Evolutionary conservation across 2,329 filamentous ascomycete genomes (phyloP).

Genomic region (Xylariaceae sp.): DNA sequence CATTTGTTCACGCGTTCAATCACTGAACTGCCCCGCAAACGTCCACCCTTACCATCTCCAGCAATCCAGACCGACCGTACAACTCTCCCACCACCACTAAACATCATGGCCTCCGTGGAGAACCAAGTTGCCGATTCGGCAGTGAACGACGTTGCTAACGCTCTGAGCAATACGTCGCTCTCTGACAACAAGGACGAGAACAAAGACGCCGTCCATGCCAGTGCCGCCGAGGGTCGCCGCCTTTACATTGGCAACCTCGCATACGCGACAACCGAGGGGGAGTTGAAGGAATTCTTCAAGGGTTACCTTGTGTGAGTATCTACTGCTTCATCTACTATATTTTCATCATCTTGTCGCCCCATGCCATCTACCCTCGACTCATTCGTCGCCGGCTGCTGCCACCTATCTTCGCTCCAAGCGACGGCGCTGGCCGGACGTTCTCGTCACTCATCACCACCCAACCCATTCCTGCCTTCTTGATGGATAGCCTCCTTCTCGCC

Average conservation of each 20-base stretch:
- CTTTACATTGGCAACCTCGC: conserved; percentile 99
- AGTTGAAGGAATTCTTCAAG: conserved; percentile 99
- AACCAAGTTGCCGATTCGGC: conserved; percentile 53
- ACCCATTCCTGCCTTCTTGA: not conserved
- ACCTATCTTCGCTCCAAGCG: not conserved
- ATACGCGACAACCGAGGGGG: conserved; percentile 99
- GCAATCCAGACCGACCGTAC: conserved; percentile 23
- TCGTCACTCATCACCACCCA: not conserved
- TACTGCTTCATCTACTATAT: not conserved
- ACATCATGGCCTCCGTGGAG: conserved; percentile 82
- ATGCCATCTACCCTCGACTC: not conserved
- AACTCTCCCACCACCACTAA: conserved; percentile 34
- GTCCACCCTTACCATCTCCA: conserved; percentile 29
- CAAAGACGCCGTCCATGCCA: conserved; percentile 86
- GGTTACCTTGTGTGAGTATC: conserved; percentile 92
- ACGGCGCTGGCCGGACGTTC: no score
- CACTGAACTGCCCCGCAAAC: conserved; percentile 34
- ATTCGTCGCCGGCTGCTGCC: not conserved
- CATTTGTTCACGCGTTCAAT: conserved; percentile 66
- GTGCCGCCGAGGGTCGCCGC: conserved; percentile 96
- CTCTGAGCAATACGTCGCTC: conserved; percentile 69
- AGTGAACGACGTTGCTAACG: conserved; percentile 72
- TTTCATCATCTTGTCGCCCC: no score
- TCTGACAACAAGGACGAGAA: conserved; percentile 50
- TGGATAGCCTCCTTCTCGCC: not conserved